phyloP scores from a whole-genome alignment of 2,329 filamentous ascomycete species.

The Exophiala lecanii-corni region DNA sequence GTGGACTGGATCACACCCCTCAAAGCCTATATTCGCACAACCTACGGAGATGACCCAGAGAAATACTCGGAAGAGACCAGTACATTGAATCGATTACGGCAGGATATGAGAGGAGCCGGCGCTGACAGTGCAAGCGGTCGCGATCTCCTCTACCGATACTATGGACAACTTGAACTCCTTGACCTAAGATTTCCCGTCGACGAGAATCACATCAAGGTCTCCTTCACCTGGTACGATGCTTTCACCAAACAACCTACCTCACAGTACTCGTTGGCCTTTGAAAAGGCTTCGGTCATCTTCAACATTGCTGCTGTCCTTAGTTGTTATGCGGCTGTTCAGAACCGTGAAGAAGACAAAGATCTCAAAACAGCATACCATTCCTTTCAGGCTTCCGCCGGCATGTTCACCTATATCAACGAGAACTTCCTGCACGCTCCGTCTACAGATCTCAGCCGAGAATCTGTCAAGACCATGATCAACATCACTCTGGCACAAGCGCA shows the following conservation, averaged over 20 bases:
- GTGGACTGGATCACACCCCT: slow-evolving; percentile 95
- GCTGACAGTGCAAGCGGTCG: slow-evolving; percentile 92
- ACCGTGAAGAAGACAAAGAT: slow-evolving; percentile 83
- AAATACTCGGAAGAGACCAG: slow-evolving; percentile 92
- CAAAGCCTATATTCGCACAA: slow-evolving; percentile 87
- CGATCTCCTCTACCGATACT: slow-evolving; percentile 93
- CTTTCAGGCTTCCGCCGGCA: slow-evolving; percentile 95
- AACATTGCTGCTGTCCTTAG: slow-evolving; percentile 97
- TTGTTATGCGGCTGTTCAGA: slow-evolving; percentile 90
- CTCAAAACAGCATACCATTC: slow-evolving; percentile 97
- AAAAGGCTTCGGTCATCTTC: slow-evolving; percentile 99
- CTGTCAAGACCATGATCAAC: slow-evolving; percentile 87
- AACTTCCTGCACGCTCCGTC: slow-evolving; percentile 97
- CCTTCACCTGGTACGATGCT: slow-evolving; percentile 77
- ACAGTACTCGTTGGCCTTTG: slow-evolving; percentile 93
- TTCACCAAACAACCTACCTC: slow-evolving; percentile 97
- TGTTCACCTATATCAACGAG: slow-evolving; percentile 99
- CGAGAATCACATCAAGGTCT: slow-evolving; percentile 92
- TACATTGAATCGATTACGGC: slow-evolving; percentile 86
- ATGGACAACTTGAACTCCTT: slow-evolving; percentile 90
- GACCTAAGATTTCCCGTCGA: slow-evolving; percentile 95
- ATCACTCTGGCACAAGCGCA: slow-evolving; percentile 94
- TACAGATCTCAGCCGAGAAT: slow-evolving; percentile 91
- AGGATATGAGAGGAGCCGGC: slow-evolving; percentile 96
- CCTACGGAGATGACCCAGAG: slow-evolving; percentile 94